phyloP scores from a whole-genome alignment of 1,284 basidiomycete genomes.

The Phylloporus sp. region DNA sequence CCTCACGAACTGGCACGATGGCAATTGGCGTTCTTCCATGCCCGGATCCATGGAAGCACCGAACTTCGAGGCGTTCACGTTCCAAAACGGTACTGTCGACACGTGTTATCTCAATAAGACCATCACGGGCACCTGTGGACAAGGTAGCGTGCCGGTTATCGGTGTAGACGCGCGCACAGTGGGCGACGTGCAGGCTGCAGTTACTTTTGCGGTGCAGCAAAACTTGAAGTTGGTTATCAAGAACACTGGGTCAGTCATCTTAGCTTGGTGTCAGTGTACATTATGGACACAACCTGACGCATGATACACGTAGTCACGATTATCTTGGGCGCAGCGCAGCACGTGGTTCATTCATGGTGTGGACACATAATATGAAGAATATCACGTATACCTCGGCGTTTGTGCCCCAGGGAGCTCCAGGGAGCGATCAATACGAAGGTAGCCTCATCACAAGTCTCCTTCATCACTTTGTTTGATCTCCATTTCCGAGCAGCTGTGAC shows the following conservation, averaged over 20 bases:
- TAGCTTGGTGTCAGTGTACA: not conserved
- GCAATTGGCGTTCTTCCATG: conserved; percentile 44
- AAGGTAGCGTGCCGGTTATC: conserved; percentile 22
- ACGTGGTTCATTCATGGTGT: not conserved
- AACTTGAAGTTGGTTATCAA: not conserved
- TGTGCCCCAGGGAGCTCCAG: not conserved
- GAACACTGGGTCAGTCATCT: not conserved
- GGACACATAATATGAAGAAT: not conserved
- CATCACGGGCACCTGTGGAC: conserved; percentile 15
- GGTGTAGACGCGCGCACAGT: conserved; percentile 35
- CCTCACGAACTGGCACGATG: conserved; percentile 33
- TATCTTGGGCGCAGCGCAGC: not conserved
- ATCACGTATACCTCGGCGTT: not conserved
- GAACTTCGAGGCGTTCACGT: conserved; percentile 46
- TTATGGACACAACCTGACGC: not conserved
- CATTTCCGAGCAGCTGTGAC: not conserved
- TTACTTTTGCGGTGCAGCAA: not conserved
- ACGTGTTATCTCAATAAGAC: conserved; percentile 28
- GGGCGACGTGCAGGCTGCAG: not conserved
- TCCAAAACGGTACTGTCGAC: conserved; percentile 44
- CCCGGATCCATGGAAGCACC: conserved; percentile 45
- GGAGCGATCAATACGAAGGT: not conserved
- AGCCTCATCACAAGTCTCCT: not conserved
- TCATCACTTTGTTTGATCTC: not conserved
- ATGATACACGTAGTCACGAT: not conserved